These are phyloP conservation scores for Colletotrichum trifolii DNA, from an alignment of 2,329 filamentous ascomycete genomes.

Conservation along the genomic window DNA sequence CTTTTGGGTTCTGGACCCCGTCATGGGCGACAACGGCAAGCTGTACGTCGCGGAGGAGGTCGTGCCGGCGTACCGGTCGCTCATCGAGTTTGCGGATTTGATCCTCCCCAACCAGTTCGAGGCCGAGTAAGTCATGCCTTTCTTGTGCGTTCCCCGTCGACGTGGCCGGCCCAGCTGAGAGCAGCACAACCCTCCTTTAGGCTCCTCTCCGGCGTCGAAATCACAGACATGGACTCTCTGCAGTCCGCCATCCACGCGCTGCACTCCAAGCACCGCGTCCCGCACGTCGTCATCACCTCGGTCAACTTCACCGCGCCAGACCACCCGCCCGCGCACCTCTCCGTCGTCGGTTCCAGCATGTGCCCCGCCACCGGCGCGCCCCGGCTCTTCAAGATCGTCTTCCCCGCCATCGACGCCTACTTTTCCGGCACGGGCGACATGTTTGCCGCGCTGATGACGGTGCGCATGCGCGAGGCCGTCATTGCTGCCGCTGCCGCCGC, in stretches of 20 bases:
- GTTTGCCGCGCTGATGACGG: constrained; percentile 93
- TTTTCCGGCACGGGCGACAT: constrained; percentile 98
- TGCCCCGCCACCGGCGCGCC: constrained; percentile 61
- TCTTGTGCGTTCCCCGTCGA: constrained; percentile 4
- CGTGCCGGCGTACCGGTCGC: constrained; percentile 86
- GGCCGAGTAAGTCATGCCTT: constrained; percentile 76
- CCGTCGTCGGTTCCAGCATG: constrained; percentile 82
- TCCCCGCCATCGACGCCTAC: constrained; percentile 90
- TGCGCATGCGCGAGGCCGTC: constrained; percentile 87
- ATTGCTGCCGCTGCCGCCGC: constrained; percentile 44
- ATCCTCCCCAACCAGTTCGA: constrained; percentile 98
- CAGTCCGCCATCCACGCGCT: constrained; percentile 79
- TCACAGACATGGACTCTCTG: constrained; percentile 79
- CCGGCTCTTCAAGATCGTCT: constrained; percentile 88
- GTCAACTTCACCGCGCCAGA: constrained; percentile 73
- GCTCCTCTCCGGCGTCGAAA: constrained; percentile 85
- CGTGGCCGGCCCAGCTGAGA: no score
- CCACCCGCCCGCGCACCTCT: constrained; percentile 65
- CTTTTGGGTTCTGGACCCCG: constrained; percentile 97
- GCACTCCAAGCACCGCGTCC: constrained; percentile 80
- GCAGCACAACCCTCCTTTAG: constrained; percentile 54
- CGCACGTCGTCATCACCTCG: constrained; percentile 93
- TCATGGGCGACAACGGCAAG: constrained; percentile 96
- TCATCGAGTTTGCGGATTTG: constrained; percentile 85
- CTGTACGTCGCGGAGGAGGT: constrained; percentile 94